A percentile compares a stretch with the other conserved stretches of the same genome.
phyloP scores from a whole-genome alignment of 352 stramenopile genomes.

The Pythium coloratum region DNA sequence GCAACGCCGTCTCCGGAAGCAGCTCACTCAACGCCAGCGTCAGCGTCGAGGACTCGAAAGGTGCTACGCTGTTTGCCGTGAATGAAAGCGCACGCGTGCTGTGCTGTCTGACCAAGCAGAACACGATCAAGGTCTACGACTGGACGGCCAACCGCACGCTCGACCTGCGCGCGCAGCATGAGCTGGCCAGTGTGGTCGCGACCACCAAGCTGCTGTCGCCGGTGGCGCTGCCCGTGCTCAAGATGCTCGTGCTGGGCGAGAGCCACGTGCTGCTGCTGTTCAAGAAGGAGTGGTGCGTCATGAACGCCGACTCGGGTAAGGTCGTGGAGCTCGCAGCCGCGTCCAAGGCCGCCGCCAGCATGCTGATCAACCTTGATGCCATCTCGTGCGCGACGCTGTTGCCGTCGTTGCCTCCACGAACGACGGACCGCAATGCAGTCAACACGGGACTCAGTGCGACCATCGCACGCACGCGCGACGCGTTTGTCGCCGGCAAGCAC shows the following conservation, averaged over 20 bases:
- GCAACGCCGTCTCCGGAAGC: conserved; percentile 15
- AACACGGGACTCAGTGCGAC: not conserved
- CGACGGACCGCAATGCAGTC: conserved; percentile 31
- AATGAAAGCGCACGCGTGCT: conserved; percentile 61
- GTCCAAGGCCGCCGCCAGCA: conserved; percentile 10
- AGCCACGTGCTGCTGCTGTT: conserved; percentile 63
- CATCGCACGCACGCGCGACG: conserved; percentile 24
- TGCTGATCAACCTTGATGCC: conserved; percentile 31
- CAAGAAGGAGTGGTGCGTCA: conserved; percentile 64
- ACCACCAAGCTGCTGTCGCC: conserved; percentile 19
- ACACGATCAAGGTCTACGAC: conserved; percentile 70
- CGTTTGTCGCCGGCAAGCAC: conserved; percentile 64
- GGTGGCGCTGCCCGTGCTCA: conserved; percentile 38
- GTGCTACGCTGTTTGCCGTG: conserved; percentile 47
- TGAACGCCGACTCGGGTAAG: conserved; percentile 67
- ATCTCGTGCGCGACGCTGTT: conserved; percentile 43
- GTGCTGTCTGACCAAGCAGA: conserved; percentile 57
- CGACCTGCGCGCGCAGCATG: conserved; percentile 55
- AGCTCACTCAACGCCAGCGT: conserved; percentile 29
- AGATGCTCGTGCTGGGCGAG: conserved; percentile 64
- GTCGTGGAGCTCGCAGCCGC: conserved; percentile 34
- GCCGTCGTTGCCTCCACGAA: conserved; percentile 30
- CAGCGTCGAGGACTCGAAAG: conserved; percentile 63
- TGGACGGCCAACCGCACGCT: conserved; percentile 62
- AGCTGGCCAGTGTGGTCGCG: conserved; percentile 37